Evolutionary conservation across 2,329 filamentous ascomycete genomes (phyloP).

Genomic region (Pseudogymnoascus destructans): DNA sequence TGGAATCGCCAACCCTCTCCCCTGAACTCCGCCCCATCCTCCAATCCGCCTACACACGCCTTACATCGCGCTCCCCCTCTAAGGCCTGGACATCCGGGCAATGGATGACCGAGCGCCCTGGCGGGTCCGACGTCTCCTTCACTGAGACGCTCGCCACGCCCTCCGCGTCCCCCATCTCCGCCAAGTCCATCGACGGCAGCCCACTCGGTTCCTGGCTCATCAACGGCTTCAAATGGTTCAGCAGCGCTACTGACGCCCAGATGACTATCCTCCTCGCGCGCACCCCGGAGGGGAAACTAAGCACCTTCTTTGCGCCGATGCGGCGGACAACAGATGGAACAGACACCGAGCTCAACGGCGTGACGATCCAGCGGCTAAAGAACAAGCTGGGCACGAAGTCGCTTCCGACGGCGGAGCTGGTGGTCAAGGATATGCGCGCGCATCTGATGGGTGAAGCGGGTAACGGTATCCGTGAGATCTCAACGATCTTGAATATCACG

Average conservation of each 20-base stretch:
- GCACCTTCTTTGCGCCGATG: conserved; percentile 53
- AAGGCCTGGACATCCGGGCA: conserved; percentile 58
- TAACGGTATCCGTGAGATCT: conserved; percentile 53
- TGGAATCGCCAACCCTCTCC: conserved; percentile 24
- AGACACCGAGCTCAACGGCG: conserved; percentile 45
- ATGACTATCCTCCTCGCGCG: conserved; percentile 53
- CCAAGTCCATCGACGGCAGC: conserved; percentile 18
- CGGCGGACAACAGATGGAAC: conserved; percentile 25
- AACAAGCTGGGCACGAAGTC: conserved; percentile 58
- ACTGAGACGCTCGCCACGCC: conserved; percentile 48
- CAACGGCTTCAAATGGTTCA: conserved; percentile 61
- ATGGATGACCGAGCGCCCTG: conserved; percentile 64
- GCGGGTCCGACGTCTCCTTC: conserved; percentile 55
- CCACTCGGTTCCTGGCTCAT: conserved; percentile 45
- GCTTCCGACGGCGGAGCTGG: conserved; percentile 60
- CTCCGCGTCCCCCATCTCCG: conserved; percentile 18
- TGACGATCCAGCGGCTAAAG: conserved; percentile 57
- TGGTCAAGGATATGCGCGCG: conserved; percentile 47
- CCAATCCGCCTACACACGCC: conserved; percentile 37
- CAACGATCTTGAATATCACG: conserved; percentile 55
- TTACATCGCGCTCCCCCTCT: conserved; percentile 38
- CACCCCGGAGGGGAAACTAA: conserved; percentile 39
- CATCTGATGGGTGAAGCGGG: conserved; percentile 56
- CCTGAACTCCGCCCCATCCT: conserved; percentile 32
- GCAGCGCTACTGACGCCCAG: conserved; percentile 50